These are phyloP conservation scores for Gnomoniopsis smithogilvyi DNA, from an alignment of 2,329 filamentous ascomycete genomes.

Conservation along the genomic window DNA sequence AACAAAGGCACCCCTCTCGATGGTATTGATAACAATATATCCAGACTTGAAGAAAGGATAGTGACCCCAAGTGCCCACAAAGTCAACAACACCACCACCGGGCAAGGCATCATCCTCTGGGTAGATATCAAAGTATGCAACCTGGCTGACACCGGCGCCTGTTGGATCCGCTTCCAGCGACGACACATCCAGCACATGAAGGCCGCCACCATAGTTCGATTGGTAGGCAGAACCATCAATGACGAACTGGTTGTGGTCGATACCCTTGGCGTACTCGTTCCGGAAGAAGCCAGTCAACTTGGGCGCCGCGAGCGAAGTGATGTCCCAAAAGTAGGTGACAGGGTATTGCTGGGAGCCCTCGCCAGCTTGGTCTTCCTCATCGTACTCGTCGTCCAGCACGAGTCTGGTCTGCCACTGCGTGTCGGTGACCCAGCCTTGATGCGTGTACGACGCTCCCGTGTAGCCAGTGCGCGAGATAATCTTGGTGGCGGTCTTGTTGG, in stretches of 20 bases:
- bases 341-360: slow-evolving; percentile 39
- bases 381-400: slow-evolving; percentile 49
- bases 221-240: slow-evolving; percentile 39
- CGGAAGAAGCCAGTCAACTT: slow-evolving; percentile 37
- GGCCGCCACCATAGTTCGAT: slow-evolving; percentile 43
- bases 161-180: slow-evolving; percentile 31
- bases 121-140: slow-evolving; percentile 44
- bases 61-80: slow-evolving; percentile 40
- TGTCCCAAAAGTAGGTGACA: slow-evolving; percentile 48
- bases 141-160: slow-evolving; percentile 38
- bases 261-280: slow-evolving; percentile 32
- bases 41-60: slow-evolving; percentile 39
- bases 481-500: slow-evolving; percentile 41
- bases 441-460: slow-evolving; percentile 54
- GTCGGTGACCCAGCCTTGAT: slow-evolving; percentile 53
- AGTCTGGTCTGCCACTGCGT: slow-evolving; percentile 40
- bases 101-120: slow-evolving; percentile 42
- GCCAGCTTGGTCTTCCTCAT: slow-evolving; percentile 41
- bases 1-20: slow-evolving; percentile 40
- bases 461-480: slow-evolving; percentile 53
- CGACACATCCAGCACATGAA: slow-evolving; percentile 33
- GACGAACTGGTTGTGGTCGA: slow-evolving; percentile 46
- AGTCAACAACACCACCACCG: slow-evolving; percentile 32
- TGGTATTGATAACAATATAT: slow-evolving; percentile 43
- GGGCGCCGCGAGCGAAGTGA: slow-evolving; percentile 37